Base-by-base conservation (phyloP, 495 filamentous ascomycete species). In the Lepidopterella palustris region DNA sequence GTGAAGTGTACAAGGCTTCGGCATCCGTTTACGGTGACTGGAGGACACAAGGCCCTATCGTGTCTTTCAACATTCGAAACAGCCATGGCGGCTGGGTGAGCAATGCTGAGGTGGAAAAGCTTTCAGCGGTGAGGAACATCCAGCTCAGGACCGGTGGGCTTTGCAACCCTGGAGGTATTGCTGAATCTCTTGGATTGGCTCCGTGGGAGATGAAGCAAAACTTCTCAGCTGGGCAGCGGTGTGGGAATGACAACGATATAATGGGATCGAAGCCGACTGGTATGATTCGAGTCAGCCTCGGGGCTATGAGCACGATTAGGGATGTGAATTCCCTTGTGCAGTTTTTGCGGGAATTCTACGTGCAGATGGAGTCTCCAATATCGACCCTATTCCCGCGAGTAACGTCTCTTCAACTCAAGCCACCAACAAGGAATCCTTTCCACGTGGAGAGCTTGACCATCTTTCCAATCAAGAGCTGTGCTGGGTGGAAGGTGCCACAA, bases 121-220 rank as follows among this genome's bases (percentile, higher is more conserved):
- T 96, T 2, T 89, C 92, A 0, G 78, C 82, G 13, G 75, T 93
- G 0, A 88, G 87, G 62, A 80, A 82, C 27, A 86, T 96, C 48
- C 89, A 96, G 64, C 70, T 96, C 8, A 79, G 92, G 3, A 91
- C 88, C 5, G 92, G 92, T 6, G 87, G 90, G 0, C 78, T 95
- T 31, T 97, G 92, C 74, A 96, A 96, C 62, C 92, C 92, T 0
- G 92, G 91, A 6, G 90, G 92, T 10, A 82, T 95, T 48, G 84
- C 90, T 18, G 66, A 73, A 0, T 80, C 79, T 27, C 79, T 96
- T 20, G 78, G 79, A 0, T 80, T 95, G 57, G 79, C 84, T 51
- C 82, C 87, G 2, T 84, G 84, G 78, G 89, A 96, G 70, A 85
- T 96, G 76, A 84, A 80, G 61, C 78, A 79, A 48, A 90, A 93